Evolutionary conservation across 768 basidiomycete species (phyloP), one percentile per base, ranked within the genome.

Genomic region (Lactarius trivialis): DNA sequence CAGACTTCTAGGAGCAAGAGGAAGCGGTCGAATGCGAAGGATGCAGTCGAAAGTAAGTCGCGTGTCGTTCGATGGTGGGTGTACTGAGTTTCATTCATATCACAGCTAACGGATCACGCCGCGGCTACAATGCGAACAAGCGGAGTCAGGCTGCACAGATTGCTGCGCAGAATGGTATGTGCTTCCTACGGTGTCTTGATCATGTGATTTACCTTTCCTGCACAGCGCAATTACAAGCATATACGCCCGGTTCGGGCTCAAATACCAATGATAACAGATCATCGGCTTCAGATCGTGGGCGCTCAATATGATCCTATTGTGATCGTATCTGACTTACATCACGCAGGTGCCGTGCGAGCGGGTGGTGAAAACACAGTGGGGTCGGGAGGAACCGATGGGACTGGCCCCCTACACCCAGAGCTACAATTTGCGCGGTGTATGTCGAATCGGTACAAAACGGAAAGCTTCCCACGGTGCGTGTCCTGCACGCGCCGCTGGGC

Each of bases 401-500:
- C 72, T 12, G 71, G 73, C 26, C 70, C 76, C 2, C 73, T 83
- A 41, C 76, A 82, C 48, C 83, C 85, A 4, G 90, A 92, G 69
- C 76, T 87, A 28, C 90, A 92, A 61, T 85, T 83, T 63, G 85
- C 89, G 2, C 82, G 90, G 6, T 92, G 90, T 75, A 92, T 92
- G 90, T 90, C 89, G 0, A 87, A 84, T 68, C 81, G 87, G 53
- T 91, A 91, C 71, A 82, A 82, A 64, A 74, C 77, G 49, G 88
- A 90, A 66, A 77, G 80, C 56, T 89, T 91, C 72, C 87, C 89
- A 43, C 85, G 87, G 15, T 92, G 90, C 68, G 86, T 91, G 37
- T 86, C 89, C 3, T 92, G 90, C 72, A 91, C 86, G 36, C 85
- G 90, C 45, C 85, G 90, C 26, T 91, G 90, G 89, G 89, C 89